Evolutionary conservation across 768 basidiomycete species (phyloP), one percentile per base, ranked within the genome.

Genomic region (Hygrophorus russula): DNA sequence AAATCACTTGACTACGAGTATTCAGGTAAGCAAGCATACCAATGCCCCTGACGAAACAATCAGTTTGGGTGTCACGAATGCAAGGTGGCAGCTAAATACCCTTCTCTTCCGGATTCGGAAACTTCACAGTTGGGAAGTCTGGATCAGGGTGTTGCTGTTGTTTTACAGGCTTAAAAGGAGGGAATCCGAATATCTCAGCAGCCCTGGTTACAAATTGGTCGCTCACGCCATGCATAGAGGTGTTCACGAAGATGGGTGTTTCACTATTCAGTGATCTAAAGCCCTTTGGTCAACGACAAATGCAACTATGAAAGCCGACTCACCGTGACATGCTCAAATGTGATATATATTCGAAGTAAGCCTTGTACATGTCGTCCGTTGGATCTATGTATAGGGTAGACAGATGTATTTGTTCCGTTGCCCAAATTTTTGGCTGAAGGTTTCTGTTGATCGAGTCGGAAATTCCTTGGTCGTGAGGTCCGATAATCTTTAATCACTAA

Each of bases 21-120:
- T 12, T 12, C 9, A 17, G 4, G 36, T 15, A 39, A 29, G 24
- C 18, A 44, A 24, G 49, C 61, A 42, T 55, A 75, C 73, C 60
- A 74, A 59, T 30, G 74, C 73, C 12, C 76, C 73, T 74, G 44
- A 47, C n/a, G 36, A 24, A 40, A 20, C 10, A 39, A 44, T 52
- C 37, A 49, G 38, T 12, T 59, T 55, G 24, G 55, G 53, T 28
- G 54, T 55, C 20, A 51, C 51, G 56, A 30, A 13, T 27, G 14
- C 2, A 33, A 36, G 20, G 36, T 34, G 17, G 12, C 30, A 29
- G 28, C 11, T 8, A 42, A 60, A 44, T 54, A 76, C 90, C 90
- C 61, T 85, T 81, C 58, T 93, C 90, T 59, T 93, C 90, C 1
- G 90, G 90, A 54, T 93, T 93, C 2, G 90, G 90, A 58, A 87